Base-by-base conservation (phyloP, 116 monocot species). In the Posidonia oceanica region DNA sequence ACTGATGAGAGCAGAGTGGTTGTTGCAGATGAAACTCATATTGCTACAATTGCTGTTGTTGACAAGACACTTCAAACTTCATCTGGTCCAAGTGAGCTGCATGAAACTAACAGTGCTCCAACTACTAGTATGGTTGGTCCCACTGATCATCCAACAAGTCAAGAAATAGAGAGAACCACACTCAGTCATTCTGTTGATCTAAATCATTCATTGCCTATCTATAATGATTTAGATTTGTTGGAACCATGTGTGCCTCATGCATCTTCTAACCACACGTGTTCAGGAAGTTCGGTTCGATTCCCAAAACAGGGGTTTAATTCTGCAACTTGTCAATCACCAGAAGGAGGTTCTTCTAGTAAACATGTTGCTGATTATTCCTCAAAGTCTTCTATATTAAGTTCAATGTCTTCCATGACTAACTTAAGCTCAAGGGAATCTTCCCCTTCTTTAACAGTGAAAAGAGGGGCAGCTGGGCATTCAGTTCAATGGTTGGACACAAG, bases 121-220 rank as follows among this genome's bases (percentile, higher is more conserved):
- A 29, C 75, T 64, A 16, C 14, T 22, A 58, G 17, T 63, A 59
- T 69, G n/a, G 16, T 64, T 39, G 56, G n/a, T 10, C 53, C 16
- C 36, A 14, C 58, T 54, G 37, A 69, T 71, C 65, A 66, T 29
- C 48, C 20, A 14, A 70, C 6, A 12, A 74, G 62, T 74, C 54
- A 65, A 61, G 65, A 36, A 36, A 52, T 48, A 23, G 77, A 81
- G 61, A 84, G 63, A 38, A 59, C 48, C 4, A 39, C 64, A 51
- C 52, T 79, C 12, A 54, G 39, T 18, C 74, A 79, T 67, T 60
- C 54, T 58, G 69, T 81, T 7, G 89, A 93, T 60, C 72, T 86
- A 39, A 84, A 89, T 52, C 74, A 76, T 61, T 63, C 75, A 52
- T 14, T 67, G 14, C 39, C 13, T 6, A 66, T 14, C 40, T 52